phyloP scores from a whole-genome alignment of 1,284 basidiomycete species.

The Irpex sp. region DNA sequence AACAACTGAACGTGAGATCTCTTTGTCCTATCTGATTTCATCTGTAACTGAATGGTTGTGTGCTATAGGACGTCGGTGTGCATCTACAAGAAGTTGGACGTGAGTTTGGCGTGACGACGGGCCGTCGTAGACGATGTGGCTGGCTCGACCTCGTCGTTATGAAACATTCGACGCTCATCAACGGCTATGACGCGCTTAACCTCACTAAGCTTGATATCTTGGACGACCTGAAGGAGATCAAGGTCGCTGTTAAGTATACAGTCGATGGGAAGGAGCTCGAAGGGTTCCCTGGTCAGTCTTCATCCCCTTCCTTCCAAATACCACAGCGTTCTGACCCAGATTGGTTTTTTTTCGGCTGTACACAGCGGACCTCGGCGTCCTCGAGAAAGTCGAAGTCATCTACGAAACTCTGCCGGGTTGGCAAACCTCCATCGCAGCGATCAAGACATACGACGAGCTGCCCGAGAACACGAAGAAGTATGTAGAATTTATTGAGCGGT shows the following conservation, averaged over 20 bases:
- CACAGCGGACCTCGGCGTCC: slow-evolving; percentile 80
- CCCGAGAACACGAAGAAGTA: slow-evolving; percentile 88
- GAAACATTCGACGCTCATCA: slow-evolving; percentile 91
- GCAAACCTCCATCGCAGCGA: slow-evolving; percentile 76
- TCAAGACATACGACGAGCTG: slow-evolving; percentile 71
- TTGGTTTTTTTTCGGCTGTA: background rate
- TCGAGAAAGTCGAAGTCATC: slow-evolving; percentile 81
- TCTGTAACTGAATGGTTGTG: background rate
- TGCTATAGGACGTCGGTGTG: slow-evolving; percentile 70
- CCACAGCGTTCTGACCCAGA: background rate
- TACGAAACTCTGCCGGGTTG: slow-evolving; percentile 94
- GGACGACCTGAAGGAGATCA: slow-evolving; percentile 85
- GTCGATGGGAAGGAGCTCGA: slow-evolving; percentile 75
- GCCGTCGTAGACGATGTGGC: slow-evolving; percentile 88
- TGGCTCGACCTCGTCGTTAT: slow-evolving; percentile 98
- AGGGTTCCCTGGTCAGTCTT: slow-evolving; percentile 79
- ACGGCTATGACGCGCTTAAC: slow-evolving; percentile 93
- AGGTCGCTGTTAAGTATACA: slow-evolving; percentile 82
- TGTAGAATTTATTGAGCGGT: slow-evolving; percentile 85
- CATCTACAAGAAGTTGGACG: slow-evolving; percentile 93
- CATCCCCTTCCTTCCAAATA: background rate
- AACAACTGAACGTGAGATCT: slow-evolving; percentile 78
- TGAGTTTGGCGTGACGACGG: slow-evolving; percentile 93
- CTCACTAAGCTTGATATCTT: slow-evolving; percentile 96
- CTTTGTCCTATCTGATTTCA: too few relatives aligned